Base-by-base conservation (phyloP, 805 yeast genomes). In the Komagataella phaffii region DNA sequence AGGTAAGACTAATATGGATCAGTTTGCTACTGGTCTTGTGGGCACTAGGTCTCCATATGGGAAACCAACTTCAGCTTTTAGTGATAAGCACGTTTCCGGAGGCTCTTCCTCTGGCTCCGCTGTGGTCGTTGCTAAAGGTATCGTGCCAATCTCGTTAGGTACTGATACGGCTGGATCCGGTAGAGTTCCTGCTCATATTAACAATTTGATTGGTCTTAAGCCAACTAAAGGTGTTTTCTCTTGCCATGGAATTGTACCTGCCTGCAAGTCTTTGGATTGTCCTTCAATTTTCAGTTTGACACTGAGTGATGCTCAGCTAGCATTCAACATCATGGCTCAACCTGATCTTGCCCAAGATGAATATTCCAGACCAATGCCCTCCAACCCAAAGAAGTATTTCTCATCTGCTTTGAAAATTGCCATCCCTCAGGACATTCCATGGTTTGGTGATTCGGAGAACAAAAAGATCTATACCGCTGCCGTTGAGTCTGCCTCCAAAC, bases 141-240 rank as follows among this genome's bases (percentile, higher is more conserved):
- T 82, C 49, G 96, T 88, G 17, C 96, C 98, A 40, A 61, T 91
- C 49, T 76, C 96, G 1, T 73, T 91, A 58, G 97, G 97, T 44
- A 93, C 98, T 5, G 99, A 91, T 64, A 91, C 99, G 44, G 99
- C 99, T 7, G 99, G 99, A 19, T 88, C 96, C 5, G 97, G 97
- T 46, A 79, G 99, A 61, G 99, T 91, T 36, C 99, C 99, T 24
- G 98, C 98, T 23, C 91, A 89, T 30, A 73, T 91, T 57, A 91
- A 91, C 75, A 93, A 93, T 67, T 69, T 89, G 58, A 77, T 91
- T 56, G 98, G 98, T 18, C 76, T 93, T 57, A 91, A 91, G 67
- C 98, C 99, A 44, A 83, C 97, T 1, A 80, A 81, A 55, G 99
- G 99, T 52, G 80, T 80, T 1, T 83, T 91, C 59, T 86, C 96